These are phyloP conservation scores for Limnomonas spitsbergensis DNA, from an alignment of 139 green algal species.

Conservation along the genomic window DNA sequence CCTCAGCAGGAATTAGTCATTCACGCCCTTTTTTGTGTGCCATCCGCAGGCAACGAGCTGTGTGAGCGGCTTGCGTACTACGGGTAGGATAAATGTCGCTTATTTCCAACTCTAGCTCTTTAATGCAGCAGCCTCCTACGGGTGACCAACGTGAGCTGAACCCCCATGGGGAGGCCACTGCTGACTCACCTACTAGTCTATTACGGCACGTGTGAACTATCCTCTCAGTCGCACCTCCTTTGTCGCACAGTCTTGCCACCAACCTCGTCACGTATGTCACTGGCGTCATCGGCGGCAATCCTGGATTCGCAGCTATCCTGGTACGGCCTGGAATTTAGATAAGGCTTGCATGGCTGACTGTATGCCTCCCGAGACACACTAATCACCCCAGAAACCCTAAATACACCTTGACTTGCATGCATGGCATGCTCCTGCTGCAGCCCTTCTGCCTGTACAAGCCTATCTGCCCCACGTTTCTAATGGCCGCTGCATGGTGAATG, in stretches of 20 bases:
- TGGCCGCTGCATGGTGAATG: no score
- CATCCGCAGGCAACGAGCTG: slow-evolving; percentile 84
- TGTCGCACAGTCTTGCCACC: slow-evolving; percentile 63
- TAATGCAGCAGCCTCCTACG: background rate
- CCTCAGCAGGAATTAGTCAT: background rate
- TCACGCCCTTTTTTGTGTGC: background rate
- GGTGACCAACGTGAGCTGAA: background rate
- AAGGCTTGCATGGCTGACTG: background rate
- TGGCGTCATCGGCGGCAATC: slow-evolving; percentile 69
- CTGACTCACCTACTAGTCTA: no score
- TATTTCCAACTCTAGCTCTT: no score
- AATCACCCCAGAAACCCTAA: background rate
- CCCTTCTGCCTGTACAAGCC: no score
- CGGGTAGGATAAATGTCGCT: no score
- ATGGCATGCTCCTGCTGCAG: no score
- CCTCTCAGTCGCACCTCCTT: background rate
- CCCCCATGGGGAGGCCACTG: background rate
- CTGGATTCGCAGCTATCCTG: slow-evolving; percentile 65
- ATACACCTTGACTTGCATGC: background rate
- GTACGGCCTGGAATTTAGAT: background rate
- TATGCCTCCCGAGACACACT: background rate
- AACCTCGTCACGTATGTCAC: slow-evolving; percentile 92
- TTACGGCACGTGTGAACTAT: background rate
- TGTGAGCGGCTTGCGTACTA: slow-evolving; percentile 90
- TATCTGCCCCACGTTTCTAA: no score